Conservation (phyloP, 2,329 filamentous ascomycete genomes). For the Cladophialophora carrionii region DNA sequence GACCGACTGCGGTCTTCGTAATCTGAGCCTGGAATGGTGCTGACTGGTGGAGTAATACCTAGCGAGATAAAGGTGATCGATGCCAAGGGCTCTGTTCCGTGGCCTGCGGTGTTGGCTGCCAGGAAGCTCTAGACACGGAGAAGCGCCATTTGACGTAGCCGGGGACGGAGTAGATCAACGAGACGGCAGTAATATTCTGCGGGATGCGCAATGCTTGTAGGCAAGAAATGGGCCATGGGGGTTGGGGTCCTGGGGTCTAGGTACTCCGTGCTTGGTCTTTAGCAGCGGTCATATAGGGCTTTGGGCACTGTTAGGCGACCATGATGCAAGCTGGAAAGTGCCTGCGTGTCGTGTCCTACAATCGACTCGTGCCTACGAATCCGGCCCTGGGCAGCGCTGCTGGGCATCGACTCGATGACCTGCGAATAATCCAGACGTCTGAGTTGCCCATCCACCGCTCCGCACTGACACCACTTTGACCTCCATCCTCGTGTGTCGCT, state of each 20-base stretch:
- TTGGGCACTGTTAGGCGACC: not conserved
- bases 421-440: not conserved
- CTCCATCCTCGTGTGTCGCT: not conserved
- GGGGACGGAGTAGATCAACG: too few relatives aligned
- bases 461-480: not conserved
- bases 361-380: not conserved
- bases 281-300: not conserved
- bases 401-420: not conserved
- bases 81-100: conserved; percentile 4
- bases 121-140: conserved; percentile 1
- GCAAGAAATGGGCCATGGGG: not conserved
- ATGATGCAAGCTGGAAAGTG: conserved; percentile 5
- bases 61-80: not conserved
- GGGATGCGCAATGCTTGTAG: not conserved
- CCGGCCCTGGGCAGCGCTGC: not conserved
- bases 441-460: too few relatives aligned
- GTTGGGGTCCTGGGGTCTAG: not conserved
- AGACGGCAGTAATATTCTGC: not conserved
- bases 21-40: not conserved
- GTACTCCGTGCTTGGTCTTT: not conserved
- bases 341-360: conserved; percentile 7
- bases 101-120: not conserved
- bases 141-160: conserved; percentile 1
- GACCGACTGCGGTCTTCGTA: not conserved
- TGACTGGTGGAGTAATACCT: conserved; percentile 13